Conservation (phyloP, 2,329 filamentous ascomycete species). For the Diaporthe vaccinii region DNA sequence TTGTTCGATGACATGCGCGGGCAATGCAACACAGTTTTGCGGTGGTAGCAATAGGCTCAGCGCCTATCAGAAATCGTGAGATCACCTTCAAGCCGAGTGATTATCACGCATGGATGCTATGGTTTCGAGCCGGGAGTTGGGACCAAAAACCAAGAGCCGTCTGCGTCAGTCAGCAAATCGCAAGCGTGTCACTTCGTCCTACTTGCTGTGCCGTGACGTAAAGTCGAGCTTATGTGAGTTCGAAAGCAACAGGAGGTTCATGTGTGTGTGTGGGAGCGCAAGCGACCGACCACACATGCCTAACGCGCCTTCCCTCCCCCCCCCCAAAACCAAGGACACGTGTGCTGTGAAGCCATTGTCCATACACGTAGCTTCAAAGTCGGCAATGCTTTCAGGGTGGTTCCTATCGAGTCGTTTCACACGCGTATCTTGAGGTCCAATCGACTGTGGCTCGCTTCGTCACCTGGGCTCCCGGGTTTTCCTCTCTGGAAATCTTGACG, state of each 20-base stretch:
- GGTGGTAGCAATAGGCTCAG: constrained; percentile 56
- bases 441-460: background rate
- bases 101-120: background rate
- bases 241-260: too few species aligned
- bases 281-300: too few species aligned
- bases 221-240: background rate
- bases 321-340: too few species aligned
- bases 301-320: too few species aligned
- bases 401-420: background rate
- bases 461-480: background rate
- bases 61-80: constrained; percentile 41
- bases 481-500: background rate
- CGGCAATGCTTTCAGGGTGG: background rate
- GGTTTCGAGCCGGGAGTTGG: background rate
- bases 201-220: constrained; percentile 10
- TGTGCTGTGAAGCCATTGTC: background rate
- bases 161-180: background rate
- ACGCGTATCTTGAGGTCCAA: background rate
- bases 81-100: background rate
- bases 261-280: too few species aligned
- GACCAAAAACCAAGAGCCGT: background rate
- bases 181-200: background rate
- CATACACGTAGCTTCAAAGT: background rate
- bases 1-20: constrained; percentile 58
- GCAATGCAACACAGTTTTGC: constrained; percentile 54